Evolutionary conservation across 495 filamentous ascomycete species (phyloP).

Genomic region (Talaromyces wortmannii): DNA sequence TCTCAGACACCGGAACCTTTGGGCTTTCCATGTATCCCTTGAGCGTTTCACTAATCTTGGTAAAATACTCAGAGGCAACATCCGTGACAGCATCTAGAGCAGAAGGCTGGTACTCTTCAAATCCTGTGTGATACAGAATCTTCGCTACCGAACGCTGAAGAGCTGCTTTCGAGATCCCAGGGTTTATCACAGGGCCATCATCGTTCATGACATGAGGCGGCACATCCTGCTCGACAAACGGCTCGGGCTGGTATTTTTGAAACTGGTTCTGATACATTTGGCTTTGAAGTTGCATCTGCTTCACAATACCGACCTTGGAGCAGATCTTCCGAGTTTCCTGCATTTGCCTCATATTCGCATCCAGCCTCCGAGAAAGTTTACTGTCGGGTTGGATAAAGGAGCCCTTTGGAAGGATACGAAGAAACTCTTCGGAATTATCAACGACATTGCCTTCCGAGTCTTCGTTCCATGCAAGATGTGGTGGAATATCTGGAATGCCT

Average conservation of each 20-base stretch:
- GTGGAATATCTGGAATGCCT: slow-evolving; percentile 74
- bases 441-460: slow-evolving; percentile 81
- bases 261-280: slow-evolving; percentile 99
- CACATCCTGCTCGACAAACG: slow-evolving; percentile 79
- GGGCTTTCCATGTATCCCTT: slow-evolving; percentile 78
- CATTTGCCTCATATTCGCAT: slow-evolving; percentile 89
- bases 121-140: slow-evolving; percentile 93
- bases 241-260: slow-evolving; percentile 90
- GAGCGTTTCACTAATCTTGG: slow-evolving; percentile 70
- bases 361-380: slow-evolving; percentile 68
- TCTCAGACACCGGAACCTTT: slow-evolving; percentile 47
- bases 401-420: slow-evolving; percentile 65
- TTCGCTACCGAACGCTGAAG: slow-evolving; percentile 87
- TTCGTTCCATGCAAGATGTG: slow-evolving; percentile 75
- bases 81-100: slow-evolving; percentile 88
- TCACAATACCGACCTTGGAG: slow-evolving; percentile 93
- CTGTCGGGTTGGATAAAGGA: slow-evolving; percentile 75
- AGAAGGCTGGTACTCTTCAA: slow-evolving; percentile 94
- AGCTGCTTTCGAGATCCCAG: slow-evolving; percentile 70
- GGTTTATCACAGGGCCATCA: slow-evolving; percentile 77
- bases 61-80: slow-evolving; percentile 82
- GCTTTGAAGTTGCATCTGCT: slow-evolving; percentile 98
- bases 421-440: slow-evolving; percentile 74
- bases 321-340: slow-evolving; percentile 95
- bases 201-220: slow-evolving; percentile 81